These are phyloP conservation scores for Rutstroemia sp. DNA, from an alignment of 2,329 filamentous ascomycete species.

Conservation along the genomic window DNA sequence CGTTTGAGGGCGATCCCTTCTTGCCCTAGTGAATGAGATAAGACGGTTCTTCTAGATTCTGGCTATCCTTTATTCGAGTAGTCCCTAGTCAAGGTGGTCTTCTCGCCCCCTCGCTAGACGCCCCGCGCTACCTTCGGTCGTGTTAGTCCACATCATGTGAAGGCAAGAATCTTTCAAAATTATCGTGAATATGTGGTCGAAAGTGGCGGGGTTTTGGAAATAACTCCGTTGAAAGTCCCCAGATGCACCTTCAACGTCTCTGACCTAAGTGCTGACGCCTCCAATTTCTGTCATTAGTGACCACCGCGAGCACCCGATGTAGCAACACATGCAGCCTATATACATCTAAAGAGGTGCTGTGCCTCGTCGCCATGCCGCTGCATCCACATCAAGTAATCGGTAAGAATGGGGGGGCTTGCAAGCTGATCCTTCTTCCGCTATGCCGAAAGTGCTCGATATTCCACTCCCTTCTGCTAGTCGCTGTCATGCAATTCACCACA, in stretches of 20 bases:
- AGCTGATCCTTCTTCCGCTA: conserved; percentile 7
- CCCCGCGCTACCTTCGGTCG: conserved; percentile 3
- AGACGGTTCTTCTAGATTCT: neutral
- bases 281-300: conserved; percentile 8
- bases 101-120: neutral
- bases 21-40: conserved; percentile 5
- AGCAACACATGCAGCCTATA: conserved; percentile 7
- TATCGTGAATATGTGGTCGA: conserved; percentile 8
- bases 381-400: conserved; percentile 10
- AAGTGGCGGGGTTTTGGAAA: conserved; percentile 3
- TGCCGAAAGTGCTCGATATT: conserved; percentile 4
- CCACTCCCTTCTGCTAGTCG: conserved; percentile 1
- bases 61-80: neutral
- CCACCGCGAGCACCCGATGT: neutral
- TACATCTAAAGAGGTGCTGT: conserved; percentile 5
- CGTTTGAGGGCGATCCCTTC: neutral
- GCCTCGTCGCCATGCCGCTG: conserved; percentile 9
- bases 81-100: neutral
- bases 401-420: conserved; percentile 6
- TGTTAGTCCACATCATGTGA: conserved; percentile 9
- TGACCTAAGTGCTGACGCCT: conserved; percentile 7
- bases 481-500: conserved; percentile 3
- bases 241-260: conserved; percentile 4
- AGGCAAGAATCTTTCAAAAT: conserved; percentile 6
- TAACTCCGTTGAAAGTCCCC: conserved; percentile 3